Evolutionary conservation across 495 filamentous ascomycete genomes (phyloP), one percentile per base, ranked within the genome.

Genomic region (Xylaria longipes): DNA sequence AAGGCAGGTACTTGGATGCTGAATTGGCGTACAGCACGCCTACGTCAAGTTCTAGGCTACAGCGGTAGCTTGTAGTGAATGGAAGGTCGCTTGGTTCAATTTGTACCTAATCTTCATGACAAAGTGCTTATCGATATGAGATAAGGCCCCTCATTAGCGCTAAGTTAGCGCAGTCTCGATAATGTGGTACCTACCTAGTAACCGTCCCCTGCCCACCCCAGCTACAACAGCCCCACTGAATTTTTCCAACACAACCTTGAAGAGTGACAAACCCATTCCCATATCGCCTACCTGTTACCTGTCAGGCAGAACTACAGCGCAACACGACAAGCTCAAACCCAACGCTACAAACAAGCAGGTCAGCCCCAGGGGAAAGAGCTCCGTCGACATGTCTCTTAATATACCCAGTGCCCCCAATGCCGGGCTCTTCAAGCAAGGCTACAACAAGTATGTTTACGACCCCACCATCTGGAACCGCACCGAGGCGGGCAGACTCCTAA

Each of bases 371-470:
- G 22, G n/a, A 33, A 56, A 12, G 39, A 72, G 54, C 37, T 68
- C 76, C 35, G 50, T 50, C 80, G 88, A 75, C 76, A 99, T 99
- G 96, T 98, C 96, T 78, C 89, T 99, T 77, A 92, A 95, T 79
- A 94, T 98, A 75, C 96, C 96, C 57, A 91, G 87, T 79, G 97
- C 96, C 74, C 96, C 97, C 63, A 96, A 97, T 80, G 89, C 91
- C 76, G 91, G 92, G 79, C 89, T 99, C 29, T 99, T 99, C 89
- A 98, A 98, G 84, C 86, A 90, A 80, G 96, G 96, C 73, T 99
- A 99, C 82, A 93, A 97, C 81, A 97, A 91, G 96, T 98, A 89
- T 79, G 88, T 79, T 50, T 70, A 64, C 74, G 57, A 71, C 73
- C 73, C 71, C 77, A 71, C 72, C 72, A 71, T 77, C n/a, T 54